Evolutionary conservation across 768 basidiomycete species (phyloP), one percentile per base, ranked within the genome.

Genomic region (Stropharia rugosoannulata): DNA sequence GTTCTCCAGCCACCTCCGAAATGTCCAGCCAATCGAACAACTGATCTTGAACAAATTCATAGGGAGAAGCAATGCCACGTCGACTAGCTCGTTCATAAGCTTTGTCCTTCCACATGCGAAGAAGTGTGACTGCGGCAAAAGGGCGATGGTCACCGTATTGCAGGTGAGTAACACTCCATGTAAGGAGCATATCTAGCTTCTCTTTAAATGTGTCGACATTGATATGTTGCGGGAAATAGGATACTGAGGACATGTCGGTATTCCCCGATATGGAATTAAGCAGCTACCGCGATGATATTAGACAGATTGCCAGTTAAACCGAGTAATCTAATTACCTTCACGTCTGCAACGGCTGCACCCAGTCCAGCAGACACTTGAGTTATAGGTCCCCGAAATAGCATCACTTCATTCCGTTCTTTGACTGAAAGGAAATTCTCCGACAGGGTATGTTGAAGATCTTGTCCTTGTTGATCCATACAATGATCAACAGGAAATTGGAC

Each of bases 101-200:
- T 56, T 77, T 81, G 50, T 82, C 80, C 36, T 83, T 76, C 80
- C 88, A 89, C 32, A 77, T 74, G 2, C 74, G 75, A 49, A 93
- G 81, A 39, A 93, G 75, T 16, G 86, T 86, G 7, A 82, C 84
- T 1, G 86, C 89, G 27, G 84, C 90, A 63, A 86, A 88, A 1
- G 88, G 83, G 35, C 91, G 78, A 61, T 93, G 92, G 42, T 91
- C 86, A 9, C 92, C 91, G 57, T 87, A 92, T 68, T 93, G 92
- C 15, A 89, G 73, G 2, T 85, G 82, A 0, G 90, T 90, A 25
- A 93, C 84, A 62, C 83, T 83, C 91, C 92, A 94, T 0, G 88
- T 88, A 9, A 93, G 76, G 2, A 93, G 76, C 50, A 85, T 79
- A 59, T 89, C 83, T 15, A 93, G 78, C 64, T 92, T 90, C 55